Evolutionary conservation across 768 basidiomycete species (phyloP), one percentile per base, ranked within the genome.

Genomic region (Boletus coccyginus): DNA sequence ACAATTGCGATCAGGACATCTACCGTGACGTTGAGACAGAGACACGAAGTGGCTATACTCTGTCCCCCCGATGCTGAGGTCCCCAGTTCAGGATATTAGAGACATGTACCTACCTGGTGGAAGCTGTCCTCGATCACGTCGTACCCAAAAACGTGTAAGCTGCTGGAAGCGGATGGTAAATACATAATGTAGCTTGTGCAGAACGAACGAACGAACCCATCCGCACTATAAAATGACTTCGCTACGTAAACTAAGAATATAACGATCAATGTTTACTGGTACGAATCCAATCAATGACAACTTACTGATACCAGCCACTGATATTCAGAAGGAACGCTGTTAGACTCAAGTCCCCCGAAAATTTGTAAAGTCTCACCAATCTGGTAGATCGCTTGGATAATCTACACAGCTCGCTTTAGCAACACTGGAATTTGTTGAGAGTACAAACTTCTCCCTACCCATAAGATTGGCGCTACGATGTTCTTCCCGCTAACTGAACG

Each of bases 1-100:
- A 24, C 36, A 27, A 65, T 40, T n/a, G 59, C 47, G 2, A 58
- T 50, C 42, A 55, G 7, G 11, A 55, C 19, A 21, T 64, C 63
- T 29, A 53, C 39, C 3, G 5, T 59, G 1, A 56, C 59, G 5
- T 35, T 49, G 16, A 50, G 1, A 14, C 43, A 21, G 16, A 53
- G 17, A 36, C 3, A 9, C 3, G 41, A 40, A 8, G 49, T 44
- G 5, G 5, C 10, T 17, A 53, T 3, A 11, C 0, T 7, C 61
- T 62, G 21, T 38, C 21, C 52, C 13, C 7, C 10, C 6, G 3
- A 35, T 27, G 32, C 1, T 53, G 21, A 50, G 48, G 9, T 8
- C 13, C 1, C 36, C n/a, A 4, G 6, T 35, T 13, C 11, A 4
- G 13, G 45, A 21, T 5, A n/a, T 3, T 11, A 50, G 29, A 33